phyloP scores from a whole-genome alignment of 2,329 filamentous ascomycete species.

The Pseudogymnoascus sp. region DNA sequence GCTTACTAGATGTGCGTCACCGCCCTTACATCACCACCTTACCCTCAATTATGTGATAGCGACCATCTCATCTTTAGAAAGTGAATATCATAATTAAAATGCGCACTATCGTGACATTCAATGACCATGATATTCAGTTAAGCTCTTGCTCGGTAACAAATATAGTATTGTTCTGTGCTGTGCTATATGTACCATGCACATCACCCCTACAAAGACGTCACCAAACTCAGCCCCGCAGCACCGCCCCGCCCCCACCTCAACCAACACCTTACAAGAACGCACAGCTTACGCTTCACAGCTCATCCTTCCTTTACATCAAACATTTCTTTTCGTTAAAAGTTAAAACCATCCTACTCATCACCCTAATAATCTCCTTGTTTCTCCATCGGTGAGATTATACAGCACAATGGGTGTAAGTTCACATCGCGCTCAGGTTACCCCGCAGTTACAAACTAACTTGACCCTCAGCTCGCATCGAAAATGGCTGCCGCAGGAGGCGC shows the following conservation, averaged over 20 bases:
- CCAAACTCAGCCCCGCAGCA: constrained; percentile 2
- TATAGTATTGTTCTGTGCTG: background rate
- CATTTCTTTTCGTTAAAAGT: background rate
- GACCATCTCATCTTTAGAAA: too few relatives aligned
- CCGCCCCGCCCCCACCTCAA: background rate
- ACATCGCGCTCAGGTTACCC: background rate
- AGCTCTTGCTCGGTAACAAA: background rate
- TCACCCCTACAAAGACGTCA: background rate
- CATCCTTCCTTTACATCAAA: background rate
- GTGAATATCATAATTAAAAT: too few relatives aligned
- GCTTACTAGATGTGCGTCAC: background rate
- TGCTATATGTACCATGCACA: background rate
- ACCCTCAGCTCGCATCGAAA: constrained; percentile 8
- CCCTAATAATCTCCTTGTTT: background rate
- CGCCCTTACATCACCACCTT: background rate
- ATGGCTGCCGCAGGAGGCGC: background rate
- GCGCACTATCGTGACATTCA: background rate
- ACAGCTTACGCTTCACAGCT: background rate
- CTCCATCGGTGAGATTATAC: background rate
- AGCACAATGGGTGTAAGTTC: constrained; percentile 2
- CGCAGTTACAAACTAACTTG: background rate
- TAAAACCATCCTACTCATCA: background rate
- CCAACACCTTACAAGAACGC: background rate
- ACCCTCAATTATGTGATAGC: background rate
- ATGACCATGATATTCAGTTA: background rate